A percentile compares a stretch with the other conserved stretches of the same genome.
Conservation (phyloP, 202 grass and related monocot genomes). For the Digitaria exilis region DNA sequence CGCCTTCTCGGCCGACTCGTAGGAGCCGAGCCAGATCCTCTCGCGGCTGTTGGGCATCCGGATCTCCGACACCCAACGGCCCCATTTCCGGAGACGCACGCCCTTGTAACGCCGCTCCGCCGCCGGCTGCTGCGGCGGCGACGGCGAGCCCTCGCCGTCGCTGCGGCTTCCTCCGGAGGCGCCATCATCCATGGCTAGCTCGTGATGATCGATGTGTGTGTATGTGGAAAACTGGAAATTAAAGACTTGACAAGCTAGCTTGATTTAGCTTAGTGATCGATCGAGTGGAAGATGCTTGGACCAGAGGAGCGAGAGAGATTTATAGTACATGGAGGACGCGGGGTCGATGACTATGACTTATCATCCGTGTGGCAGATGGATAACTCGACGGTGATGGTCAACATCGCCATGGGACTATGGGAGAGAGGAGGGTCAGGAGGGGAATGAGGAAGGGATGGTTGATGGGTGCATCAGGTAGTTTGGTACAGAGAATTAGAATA, state of each 20-base stretch:
- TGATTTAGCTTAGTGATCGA: conserved; percentile 18
- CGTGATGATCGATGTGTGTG: not conserved
- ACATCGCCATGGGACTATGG: conserved; percentile 26
- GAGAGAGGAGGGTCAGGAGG: not conserved
- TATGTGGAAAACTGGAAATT: too few relatives aligned
- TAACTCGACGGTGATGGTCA: conserved; percentile 13
- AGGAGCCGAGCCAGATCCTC: conserved; percentile 79
- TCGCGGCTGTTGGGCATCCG: conserved; percentile 77
- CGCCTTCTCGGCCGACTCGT: conserved; percentile 69
- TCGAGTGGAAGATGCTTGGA: conserved; percentile 28
- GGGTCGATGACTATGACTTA: conserved; percentile 23
- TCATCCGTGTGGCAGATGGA: not conserved
- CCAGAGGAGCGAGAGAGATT: conserved; percentile 21
- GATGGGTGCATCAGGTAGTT: not conserved
- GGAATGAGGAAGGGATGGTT: not conserved
- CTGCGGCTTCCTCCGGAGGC: not conserved
- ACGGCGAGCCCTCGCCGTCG: conserved; percentile 10
- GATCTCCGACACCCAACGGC: conserved; percentile 75
- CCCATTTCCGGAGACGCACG: conserved; percentile 68
- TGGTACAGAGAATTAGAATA: not conserved
- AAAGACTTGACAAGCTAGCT: not conserved
- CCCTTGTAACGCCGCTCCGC: conserved; percentile 53
- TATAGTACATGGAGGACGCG: conserved; percentile 42
- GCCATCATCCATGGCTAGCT: conserved; percentile 35
- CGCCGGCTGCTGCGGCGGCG: not conserved